Percentiles rank a stretch among this genome's conserved stretches.
These are phyloP conservation scores for Cercophora newfieldiana DNA, from an alignment of 495 filamentous ascomycete genomes.

Conservation along the genomic window DNA sequence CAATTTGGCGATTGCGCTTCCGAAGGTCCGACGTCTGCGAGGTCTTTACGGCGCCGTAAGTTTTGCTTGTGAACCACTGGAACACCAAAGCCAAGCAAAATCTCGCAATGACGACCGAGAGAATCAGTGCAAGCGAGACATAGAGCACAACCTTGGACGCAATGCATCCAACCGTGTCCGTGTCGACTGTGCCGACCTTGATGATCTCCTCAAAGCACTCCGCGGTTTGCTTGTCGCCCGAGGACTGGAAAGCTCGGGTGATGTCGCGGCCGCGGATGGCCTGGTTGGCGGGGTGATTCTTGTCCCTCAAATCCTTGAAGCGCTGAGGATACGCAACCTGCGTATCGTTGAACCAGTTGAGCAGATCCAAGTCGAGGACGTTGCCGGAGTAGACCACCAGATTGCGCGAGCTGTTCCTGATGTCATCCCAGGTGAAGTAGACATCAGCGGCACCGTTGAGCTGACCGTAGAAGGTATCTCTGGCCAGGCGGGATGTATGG, in stretches of 20 bases:
- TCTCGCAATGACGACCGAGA: slow-evolving; percentile 82
- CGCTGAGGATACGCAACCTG: slow-evolving; percentile 76
- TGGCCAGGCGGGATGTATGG: slow-evolving; percentile 69
- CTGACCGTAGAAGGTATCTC: slow-evolving; percentile 79
- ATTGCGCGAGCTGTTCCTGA: slow-evolving; percentile 85
- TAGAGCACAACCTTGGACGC: slow-evolving; percentile 97
- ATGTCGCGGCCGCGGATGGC: slow-evolving; percentile 84
- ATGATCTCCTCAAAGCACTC: slow-evolving; percentile 89
- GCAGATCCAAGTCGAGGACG: slow-evolving; percentile 88
- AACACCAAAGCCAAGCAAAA: slow-evolving; percentile 90
- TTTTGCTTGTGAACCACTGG: slow-evolving; percentile 89
- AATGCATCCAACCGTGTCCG: slow-evolving; percentile 95
- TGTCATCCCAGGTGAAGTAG: slow-evolving; percentile 94
- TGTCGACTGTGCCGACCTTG: slow-evolving; percentile 94
- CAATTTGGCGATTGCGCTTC: slow-evolving; percentile 87
- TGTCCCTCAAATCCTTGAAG: slow-evolving; percentile 74
- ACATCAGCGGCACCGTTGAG: slow-evolving; percentile 56
- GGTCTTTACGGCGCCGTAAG: slow-evolving; percentile 76
- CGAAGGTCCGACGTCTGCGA: slow-evolving; percentile 68
- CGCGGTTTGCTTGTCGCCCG: slow-evolving; percentile 73
- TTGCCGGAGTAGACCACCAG: slow-evolving; percentile 91
- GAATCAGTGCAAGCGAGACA: slow-evolving; percentile 87
- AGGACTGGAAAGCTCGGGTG: slow-evolving; percentile 79
- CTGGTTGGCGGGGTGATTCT: slow-evolving; percentile 55
- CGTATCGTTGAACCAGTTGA: slow-evolving; percentile 83